Evolutionary conservation across 108 stramenopile genomes (phyloP).

Genomic region (Craspedostauros australis): DNA sequence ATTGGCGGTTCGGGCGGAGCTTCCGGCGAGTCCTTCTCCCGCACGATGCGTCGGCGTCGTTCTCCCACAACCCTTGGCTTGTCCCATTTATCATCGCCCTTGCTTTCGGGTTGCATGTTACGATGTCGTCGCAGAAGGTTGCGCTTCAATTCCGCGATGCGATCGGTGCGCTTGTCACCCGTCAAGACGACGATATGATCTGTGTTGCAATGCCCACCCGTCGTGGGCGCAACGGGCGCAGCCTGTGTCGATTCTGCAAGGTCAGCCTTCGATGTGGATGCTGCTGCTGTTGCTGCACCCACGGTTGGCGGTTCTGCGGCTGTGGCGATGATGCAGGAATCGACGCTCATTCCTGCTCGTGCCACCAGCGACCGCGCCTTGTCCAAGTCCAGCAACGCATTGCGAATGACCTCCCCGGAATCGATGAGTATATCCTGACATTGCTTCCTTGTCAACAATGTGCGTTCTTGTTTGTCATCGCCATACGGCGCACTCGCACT

Average conservation of each 20-base stretch:
- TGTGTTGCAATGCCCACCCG: constrained; percentile 77
- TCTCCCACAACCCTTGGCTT: constrained; percentile 62
- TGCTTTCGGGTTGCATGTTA: constrained; percentile 39
- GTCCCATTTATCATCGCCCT: constrained; percentile 74
- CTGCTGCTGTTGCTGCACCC: too few species aligned
- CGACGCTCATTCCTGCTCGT: too few species aligned
- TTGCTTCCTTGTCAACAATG: too few species aligned
- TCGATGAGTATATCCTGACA: too few species aligned
- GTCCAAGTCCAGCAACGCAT: too few species aligned
- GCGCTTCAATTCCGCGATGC: constrained; percentile 70
- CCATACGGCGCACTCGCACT: too few species aligned
- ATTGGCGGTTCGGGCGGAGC: constrained; percentile 75
- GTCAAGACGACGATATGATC: constrained; percentile 64
- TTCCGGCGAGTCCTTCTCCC: constrained; percentile 45
- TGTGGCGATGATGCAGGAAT: too few species aligned
- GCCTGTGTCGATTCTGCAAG: background rate
- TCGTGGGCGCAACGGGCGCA: constrained; percentile 9
- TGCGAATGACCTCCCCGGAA: too few species aligned
- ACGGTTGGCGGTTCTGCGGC: background rate
- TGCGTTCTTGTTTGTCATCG: too few species aligned
- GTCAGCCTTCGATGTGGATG: background rate
- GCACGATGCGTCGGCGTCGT: constrained; percentile 67
- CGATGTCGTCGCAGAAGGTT: constrained; percentile 38
- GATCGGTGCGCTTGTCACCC: constrained; percentile 42
- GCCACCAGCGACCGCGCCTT: too few species aligned